These are phyloP conservation scores for Yamadazyma trypodendri DNA, from an alignment of 1,139 yeast genomes.

Conservation along the genomic window DNA sequence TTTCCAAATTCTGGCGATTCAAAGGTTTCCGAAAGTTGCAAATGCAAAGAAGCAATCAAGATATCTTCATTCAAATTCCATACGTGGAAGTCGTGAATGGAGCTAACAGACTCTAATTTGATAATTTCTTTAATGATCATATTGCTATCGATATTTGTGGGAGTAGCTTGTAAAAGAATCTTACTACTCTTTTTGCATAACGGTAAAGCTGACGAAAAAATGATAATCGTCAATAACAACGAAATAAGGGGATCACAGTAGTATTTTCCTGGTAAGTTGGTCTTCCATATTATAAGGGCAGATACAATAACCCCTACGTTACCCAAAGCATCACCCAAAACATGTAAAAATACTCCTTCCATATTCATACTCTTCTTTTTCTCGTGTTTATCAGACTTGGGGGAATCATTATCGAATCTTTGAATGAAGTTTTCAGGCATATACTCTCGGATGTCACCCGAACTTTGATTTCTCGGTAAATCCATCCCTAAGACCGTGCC, in stretches of 20 bases:
- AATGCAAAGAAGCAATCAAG: slow-evolving; percentile 85
- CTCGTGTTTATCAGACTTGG: slow-evolving; percentile 17
- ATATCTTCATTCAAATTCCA: slow-evolving; percentile 94
- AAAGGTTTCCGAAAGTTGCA: slow-evolving; percentile 54
- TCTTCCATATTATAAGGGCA: slow-evolving; percentile 91
- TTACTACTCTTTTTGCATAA: slow-evolving; percentile 83
- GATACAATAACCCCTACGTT: slow-evolving; percentile 90
- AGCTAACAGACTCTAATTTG: slow-evolving; percentile 68
- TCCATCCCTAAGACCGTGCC: slow-evolving; percentile 1
- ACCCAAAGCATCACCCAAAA: slow-evolving; percentile 93
- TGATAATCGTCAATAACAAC: slow-evolving; percentile 78
- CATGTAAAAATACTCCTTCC: slow-evolving; percentile 97
- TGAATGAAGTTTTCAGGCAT: slow-evolving; percentile 42
- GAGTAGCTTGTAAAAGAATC: slow-evolving; percentile 90
- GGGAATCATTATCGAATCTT: slow-evolving; percentile 35
- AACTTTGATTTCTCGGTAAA: slow-evolving; percentile 11
- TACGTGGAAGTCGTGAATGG: slow-evolving; percentile 92
- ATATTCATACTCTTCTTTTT: slow-evolving; percentile 74
- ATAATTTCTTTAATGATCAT: slow-evolving; percentile 68
- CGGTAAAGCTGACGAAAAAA: slow-evolving; percentile 89
- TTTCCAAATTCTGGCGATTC: slow-evolving; percentile 33
- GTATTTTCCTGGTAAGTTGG: slow-evolving; percentile 83
- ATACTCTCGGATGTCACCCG: slow-evolving; percentile 21
- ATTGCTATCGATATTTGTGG: slow-evolving; percentile 74
- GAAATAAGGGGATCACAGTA: slow-evolving; percentile 88